Conservation (phyloP, 305 asterid species). For the Fraxinus angustifolia region DNA sequence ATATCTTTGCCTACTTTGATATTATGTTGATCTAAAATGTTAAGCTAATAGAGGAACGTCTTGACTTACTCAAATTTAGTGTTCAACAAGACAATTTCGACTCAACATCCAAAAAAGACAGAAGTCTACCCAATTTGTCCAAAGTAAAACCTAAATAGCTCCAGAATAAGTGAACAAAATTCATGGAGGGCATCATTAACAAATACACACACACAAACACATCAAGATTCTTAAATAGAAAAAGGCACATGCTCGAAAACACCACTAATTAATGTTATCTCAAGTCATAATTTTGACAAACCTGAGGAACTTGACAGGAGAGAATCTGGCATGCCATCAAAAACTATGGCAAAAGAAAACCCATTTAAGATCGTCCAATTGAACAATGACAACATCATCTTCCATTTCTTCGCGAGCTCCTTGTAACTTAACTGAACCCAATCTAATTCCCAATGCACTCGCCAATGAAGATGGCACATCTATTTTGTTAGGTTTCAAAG, state of each 20-base stretch:
- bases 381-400: slow-evolving; percentile 67
- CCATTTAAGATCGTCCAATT: slow-evolving; percentile 56
- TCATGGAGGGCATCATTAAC: neutral
- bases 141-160: neutral
- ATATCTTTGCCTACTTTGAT: neutral
- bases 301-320: slow-evolving; percentile 78
- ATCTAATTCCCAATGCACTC: slow-evolving; percentile 56
- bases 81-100: neutral
- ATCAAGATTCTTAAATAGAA: neutral
- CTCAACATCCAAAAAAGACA: neutral
- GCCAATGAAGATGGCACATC: slow-evolving; percentile 56
- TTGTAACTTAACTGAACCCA: slow-evolving; percentile 68
- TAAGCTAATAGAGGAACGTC: neutral
- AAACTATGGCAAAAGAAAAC: slow-evolving; percentile 76
- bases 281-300: slow-evolving; percentile 16
- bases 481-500: slow-evolving; percentile 7
- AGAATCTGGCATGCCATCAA: slow-evolving; percentile 95
- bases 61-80: neutral
- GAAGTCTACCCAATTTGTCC: neutral
- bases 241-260: neutral
- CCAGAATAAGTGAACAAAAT: neutral
- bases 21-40: neutral
- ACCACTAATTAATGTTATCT: neutral
- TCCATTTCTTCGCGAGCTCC: slow-evolving; percentile 96
- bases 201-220: neutral